Evolutionary conservation across 305 asterid genomes (phyloP), one percentile per base, ranked within the genome.

Genomic region (Rubia balearica): DNA sequence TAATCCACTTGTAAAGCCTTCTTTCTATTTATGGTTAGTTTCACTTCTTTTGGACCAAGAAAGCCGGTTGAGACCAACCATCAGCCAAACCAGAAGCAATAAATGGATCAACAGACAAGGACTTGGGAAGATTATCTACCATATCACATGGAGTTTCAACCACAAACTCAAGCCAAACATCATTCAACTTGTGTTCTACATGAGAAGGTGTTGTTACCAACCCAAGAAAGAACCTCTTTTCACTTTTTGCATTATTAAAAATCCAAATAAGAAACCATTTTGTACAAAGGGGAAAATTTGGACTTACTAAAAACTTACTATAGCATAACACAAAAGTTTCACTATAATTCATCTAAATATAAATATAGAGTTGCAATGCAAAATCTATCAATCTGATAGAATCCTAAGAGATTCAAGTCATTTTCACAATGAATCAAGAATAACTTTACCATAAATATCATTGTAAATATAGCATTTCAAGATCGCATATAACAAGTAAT

Each of bases 171-270:
- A 92, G 93, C 97, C 98, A 90, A 24, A 97, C 96, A 83, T 92
- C 98, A 75, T 92, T 77, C 68, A 92, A 96, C 85, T 84, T 83
- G 81, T 92, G 97, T 76, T 92, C 98, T 14, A 90, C 95, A 61
- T 92, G 98, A 4, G 97, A 96, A 33, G 98, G 98, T 27, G 98
- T 96, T 27, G 98, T 90, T 53, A 97, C 98, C 82, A 92, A 79
- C 73, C 97, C 98, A 48, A 92, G 90, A 73, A 92, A 90, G 93
- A 90, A 90, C 30, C 86, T 82, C 21, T 76, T 73, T 73, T 84
- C 95, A 61, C 85, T 96, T 72, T 85, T 85, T 86, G 73, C 65
- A 75, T 51, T 74, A 68, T 21, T 11, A 41, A 1, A 73, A 33
- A 17, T 16, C 8, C 21, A 49, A 38, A 11, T 7, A 49, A 19